Evolutionary conservation across 805 yeast genomes (phyloP), one percentile per base, ranked within the genome.

Genomic region (Metschnikowia amazonensis): DNA sequence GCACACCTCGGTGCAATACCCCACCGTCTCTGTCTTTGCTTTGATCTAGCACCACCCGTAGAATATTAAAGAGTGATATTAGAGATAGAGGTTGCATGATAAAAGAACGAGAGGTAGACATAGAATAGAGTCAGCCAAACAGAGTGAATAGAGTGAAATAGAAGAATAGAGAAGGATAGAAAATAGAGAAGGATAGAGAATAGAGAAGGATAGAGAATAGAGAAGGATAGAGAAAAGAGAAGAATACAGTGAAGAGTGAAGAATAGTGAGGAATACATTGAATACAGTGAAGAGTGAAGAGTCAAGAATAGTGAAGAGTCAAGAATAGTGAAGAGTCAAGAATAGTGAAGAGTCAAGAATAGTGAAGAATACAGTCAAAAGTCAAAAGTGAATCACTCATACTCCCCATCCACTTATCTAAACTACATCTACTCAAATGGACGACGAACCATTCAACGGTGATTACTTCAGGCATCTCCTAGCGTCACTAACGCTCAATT

Each of bases 401-500:
- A n/a, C n/a, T n/a, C n/a, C n/a, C n/a, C n/a, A n/a, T n/a, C n/a
- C n/a, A n/a, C n/a, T n/a, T n/a, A n/a, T n/a, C n/a, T n/a, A n/a
- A n/a, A n/a, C n/a, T n/a, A n/a, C n/a, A n/a, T n/a, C n/a, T n/a
- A n/a, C n/a, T 20, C 23, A 23, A 25, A 52, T 46, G 53, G 42
- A 39, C 13, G 62, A 59, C 32, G 63, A 60, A 36, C 56, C 55
- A 21, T 60, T 61, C 46, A 58, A 53, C 43, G 55, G 41, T 30
- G 64, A 63, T 18, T 58, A 60, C 49, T 67, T 57, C 53, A 60
- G 60, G 49, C 62, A 63, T 44, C 59, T 65, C 30, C 60, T 70
- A 38, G 49, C 55, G 14, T 61, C 65, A 35, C 60, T 69, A n/a
- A 67, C 71, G 25, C 60, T 67, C 43, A 67, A 66, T 48, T 64